These are phyloP conservation scores for Starmerella apis DNA, from an alignment of 805 yeast genomes.

Conservation along the genomic window DNA sequence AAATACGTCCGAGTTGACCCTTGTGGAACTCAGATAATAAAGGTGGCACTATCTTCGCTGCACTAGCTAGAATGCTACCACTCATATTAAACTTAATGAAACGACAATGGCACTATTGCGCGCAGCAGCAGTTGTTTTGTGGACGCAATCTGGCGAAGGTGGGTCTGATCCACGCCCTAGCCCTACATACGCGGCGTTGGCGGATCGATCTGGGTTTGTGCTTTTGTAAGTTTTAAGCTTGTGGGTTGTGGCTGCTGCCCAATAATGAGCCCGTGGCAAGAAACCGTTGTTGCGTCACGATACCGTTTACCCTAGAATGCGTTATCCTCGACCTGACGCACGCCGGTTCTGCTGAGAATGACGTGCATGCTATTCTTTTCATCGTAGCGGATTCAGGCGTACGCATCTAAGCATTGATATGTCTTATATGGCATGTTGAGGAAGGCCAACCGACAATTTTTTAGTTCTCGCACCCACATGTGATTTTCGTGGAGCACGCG, in stretches of 20 bases:
- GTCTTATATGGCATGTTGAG: too few species aligned
- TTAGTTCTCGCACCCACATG: too few species aligned
- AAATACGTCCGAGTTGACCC: slow-evolving; percentile 84
- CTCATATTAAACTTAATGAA: background rate
- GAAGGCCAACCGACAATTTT: too few species aligned
- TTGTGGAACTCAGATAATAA: slow-evolving; percentile 47
- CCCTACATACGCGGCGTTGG: too few species aligned
- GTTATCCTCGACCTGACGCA: background rate
- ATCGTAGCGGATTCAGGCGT: background rate
- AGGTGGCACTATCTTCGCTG: slow-evolving; percentile 56
- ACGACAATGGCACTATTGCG: background rate
- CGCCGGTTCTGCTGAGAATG: background rate
- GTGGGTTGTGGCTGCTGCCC: too few species aligned
- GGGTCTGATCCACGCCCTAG: background rate
- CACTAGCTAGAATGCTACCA: background rate
- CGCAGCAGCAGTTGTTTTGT: background rate
- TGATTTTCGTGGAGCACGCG: background rate
- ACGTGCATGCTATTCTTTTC: background rate
- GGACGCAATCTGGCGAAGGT: background rate
- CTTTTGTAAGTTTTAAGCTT: too few species aligned
- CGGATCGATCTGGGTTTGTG: too few species aligned
- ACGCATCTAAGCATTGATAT: background rate
- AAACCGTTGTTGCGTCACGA: slow-evolving; percentile 2
- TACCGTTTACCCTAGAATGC: background rate
- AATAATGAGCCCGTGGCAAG: too few species aligned